Percentiles rank a stretch among this genome's conserved stretches.
phyloP scores from a whole-genome alignment of 2,329 filamentous ascomycete species.

The Orbilia javanica region DNA sequence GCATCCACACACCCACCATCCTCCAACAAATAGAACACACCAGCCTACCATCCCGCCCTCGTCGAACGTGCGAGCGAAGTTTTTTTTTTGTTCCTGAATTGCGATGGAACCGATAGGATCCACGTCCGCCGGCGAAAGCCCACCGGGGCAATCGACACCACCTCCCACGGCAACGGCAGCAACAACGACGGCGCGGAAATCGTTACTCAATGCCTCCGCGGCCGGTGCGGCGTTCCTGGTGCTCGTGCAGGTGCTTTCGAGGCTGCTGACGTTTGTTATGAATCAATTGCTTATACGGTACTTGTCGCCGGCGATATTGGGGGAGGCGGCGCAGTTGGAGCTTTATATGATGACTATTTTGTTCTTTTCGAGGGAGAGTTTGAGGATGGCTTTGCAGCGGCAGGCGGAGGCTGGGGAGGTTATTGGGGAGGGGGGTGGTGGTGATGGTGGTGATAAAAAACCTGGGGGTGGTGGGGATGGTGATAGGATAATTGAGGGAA shows the following conservation, averaged over 20 bases:
- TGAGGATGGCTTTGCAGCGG: slow-evolving; percentile 90
- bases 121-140: neutral
- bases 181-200: slow-evolving; percentile 30
- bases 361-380: slow-evolving; percentile 91
- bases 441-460: slow-evolving; percentile 33
- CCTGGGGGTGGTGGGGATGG: slow-evolving; percentile 41
- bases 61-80: neutral
- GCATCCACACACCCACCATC: slow-evolving; percentile 3
- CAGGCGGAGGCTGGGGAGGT: slow-evolving; percentile 67
- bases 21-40: neutral
- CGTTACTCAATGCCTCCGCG: slow-evolving; percentile 67
- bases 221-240: slow-evolving; percentile 88
- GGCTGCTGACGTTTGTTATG: slow-evolving; percentile 86
- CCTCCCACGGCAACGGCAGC: slow-evolving; percentile 15
- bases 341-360: slow-evolving; percentile 93
- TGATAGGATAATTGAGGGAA: slow-evolving; percentile 61
- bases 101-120: slow-evolving; percentile 17
- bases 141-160: slow-evolving; percentile 12
- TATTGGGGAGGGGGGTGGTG: slow-evolving; percentile 36
- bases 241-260: slow-evolving; percentile 86
- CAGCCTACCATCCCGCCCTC: neutral
- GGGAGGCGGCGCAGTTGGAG: slow-evolving; percentile 88
- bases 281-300: slow-evolving; percentile 92
- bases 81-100: neutral
- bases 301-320: slow-evolving; percentile 85